These are phyloP conservation scores for Puccinia polysora DNA, from an alignment of 1,284 basidiomycete species.

Conservation along the genomic window DNA sequence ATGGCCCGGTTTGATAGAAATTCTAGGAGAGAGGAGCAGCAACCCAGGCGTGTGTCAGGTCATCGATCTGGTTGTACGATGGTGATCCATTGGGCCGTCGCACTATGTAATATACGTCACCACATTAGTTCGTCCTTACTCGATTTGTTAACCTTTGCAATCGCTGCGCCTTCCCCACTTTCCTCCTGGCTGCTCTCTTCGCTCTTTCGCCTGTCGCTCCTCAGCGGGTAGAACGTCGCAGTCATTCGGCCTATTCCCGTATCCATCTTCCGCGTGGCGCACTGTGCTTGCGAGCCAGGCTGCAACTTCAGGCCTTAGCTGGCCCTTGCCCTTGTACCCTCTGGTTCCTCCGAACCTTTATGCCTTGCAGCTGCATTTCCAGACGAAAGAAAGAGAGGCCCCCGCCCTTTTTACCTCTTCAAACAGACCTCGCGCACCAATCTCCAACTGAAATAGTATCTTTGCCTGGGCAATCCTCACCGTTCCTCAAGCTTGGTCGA, in stretches of 20 bases:
- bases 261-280: not conserved
- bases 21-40: too few species aligned
- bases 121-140: too few species aligned
- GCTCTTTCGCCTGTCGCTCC: not conserved
- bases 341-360: slow-evolving; percentile 2
- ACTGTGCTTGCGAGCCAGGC: slow-evolving; percentile 1
- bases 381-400: slow-evolving; percentile 13
- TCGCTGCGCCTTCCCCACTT: too few species aligned
- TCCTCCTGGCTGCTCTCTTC: too few species aligned
- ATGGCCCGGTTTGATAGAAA: too few species aligned
- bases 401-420: slow-evolving; percentile 18
- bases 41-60: too few species aligned
- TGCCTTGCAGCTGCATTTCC: slow-evolving; percentile 25
- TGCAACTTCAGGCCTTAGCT: not conserved
- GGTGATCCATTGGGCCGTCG: too few species aligned
- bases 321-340: not conserved
- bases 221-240: too few species aligned
- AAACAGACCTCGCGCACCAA: slow-evolving; percentile 6
- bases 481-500: slow-evolving; percentile 18
- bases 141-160: too few species aligned
- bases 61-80: too few species aligned
- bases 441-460: not conserved
- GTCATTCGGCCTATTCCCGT: too few species aligned
- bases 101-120: too few species aligned
- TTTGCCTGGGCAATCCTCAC: slow-evolving; percentile 4